These are phyloP conservation scores for Aureobasidium leucospermi DNA, from an alignment of 2,329 filamentous ascomycete species.

Conservation along the genomic window DNA sequence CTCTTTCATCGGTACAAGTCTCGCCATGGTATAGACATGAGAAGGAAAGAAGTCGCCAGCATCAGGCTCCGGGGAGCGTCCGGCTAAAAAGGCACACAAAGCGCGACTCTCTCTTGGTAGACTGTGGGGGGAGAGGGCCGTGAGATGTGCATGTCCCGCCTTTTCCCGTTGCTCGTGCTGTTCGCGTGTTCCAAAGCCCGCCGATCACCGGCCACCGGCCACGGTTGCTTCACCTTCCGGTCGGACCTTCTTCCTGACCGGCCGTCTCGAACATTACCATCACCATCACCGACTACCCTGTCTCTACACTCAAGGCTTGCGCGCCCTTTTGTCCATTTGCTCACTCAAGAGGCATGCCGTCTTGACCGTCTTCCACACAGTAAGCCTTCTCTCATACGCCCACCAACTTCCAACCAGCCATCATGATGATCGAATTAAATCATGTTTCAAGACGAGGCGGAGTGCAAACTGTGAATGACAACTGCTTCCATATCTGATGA, in stretches of 20 bases:
- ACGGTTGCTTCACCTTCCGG: not conserved
- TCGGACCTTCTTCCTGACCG: not conserved
- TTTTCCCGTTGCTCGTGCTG: not conserved
- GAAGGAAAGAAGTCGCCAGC: not conserved
- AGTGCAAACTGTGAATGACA: conserved; percentile 11
- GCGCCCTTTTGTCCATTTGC: not conserved
- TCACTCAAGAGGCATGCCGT: not conserved
- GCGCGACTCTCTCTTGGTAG: too few relatives aligned
- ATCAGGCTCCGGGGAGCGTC: not conserved
- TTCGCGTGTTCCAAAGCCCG: not conserved
- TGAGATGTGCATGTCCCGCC: not conserved
- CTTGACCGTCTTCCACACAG: not conserved
- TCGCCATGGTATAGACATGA: not conserved
- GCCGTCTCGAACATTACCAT: not conserved
- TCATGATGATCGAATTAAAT: conserved; percentile 16
- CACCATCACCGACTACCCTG: not conserved
- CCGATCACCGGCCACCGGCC: not conserved
- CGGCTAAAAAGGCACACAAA: not conserved
- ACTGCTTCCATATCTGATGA: conserved; percentile 1
- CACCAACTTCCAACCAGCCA: not conserved
- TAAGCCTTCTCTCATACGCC: not conserved
- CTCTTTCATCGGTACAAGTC: not conserved
- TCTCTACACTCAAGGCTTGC: not conserved
- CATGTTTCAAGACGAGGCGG: conserved; percentile 20
- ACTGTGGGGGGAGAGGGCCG: not conserved